Base-by-base conservation (phyloP, 805 yeast genomes). In the Metschnikowia kofuensis region DNA sequence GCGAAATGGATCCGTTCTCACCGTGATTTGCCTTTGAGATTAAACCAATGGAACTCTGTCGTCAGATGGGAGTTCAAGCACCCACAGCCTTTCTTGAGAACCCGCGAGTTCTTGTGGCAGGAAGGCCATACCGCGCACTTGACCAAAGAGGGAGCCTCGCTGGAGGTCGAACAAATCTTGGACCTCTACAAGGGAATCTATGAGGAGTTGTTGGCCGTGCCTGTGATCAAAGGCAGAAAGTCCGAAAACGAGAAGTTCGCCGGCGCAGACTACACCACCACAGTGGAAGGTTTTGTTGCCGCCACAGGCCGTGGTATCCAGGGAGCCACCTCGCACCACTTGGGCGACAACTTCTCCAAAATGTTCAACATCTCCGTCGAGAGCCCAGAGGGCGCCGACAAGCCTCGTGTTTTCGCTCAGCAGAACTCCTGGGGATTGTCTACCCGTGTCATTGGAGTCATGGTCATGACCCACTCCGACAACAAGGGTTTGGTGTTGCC, bases 61-160 rank as follows among this genome's bases (percentile, higher is more conserved):
- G 99, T 94, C 44, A 87, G 99, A 78, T 94, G 99, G 99, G 99
- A 94, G 75, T 94, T 94, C 77, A 94, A 94, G 78, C 98, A 94
- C 72, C 99, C 99, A 50, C 99, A 94, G 76, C 99, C 99, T 44
- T 94, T 94, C 73, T 76, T 94, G 67, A 87, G 99, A 81, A 95
- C 99, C 12, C 87, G 99, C 76, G 99, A 94, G 75, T 94, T 94
- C 75, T 78, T 94, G 70, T 94, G 99, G 99, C 99, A 94, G 76
- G 99, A 94, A 76, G 99, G 99, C 61, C 99, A 94, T 77, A 94
- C 99, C 44, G 99, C 96, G 47, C 96, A 89, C 69, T 79, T 95
- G 65, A 87, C 95, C 48, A 70, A 76, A 56, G 88, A 83, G 53
- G 94, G 81, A 52, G 97, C 99, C 31, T 78, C 79, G 52, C 75